Base-by-base conservation (phyloP, 768 basidiomycete genomes). In the Auriscalpium microsporum region DNA sequence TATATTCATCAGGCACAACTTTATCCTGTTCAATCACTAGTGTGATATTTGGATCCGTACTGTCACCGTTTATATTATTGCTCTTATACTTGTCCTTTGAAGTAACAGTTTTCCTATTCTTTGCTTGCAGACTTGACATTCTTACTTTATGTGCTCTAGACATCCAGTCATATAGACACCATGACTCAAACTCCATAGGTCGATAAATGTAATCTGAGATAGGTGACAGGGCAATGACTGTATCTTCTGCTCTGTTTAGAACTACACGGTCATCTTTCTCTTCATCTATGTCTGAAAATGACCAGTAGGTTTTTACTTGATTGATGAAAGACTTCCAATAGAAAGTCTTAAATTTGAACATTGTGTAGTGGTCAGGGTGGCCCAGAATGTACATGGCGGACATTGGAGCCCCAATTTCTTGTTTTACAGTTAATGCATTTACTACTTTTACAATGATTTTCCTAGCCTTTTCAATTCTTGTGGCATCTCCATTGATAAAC, bases 301-400 rank as follows among this genome's bases (percentile, higher is more conserved):
- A 28, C 60, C 67, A 70, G 1, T 50, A 36, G 10, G 50, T 46
- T 17, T 52, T 17, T 0, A 59, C 69, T 37, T 70, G 65, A 16
- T 38, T 10, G 0, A 74, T 64, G 66, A 57, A 75, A 9, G 48
- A 48, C 45, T 59, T 51, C 74, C 72, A 76, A 51, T 59, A 71
- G 33, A 73, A 67, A 6, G 61, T 38, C 2, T 63, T 56, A 61
- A 74, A 75, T 11, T 36, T 61, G 55, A 72, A 68, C 52, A 62
- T 68, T 0, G 71, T 73, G 52, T 75, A 74, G 23, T 72, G 71
- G 56, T 76, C 75, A 16, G 70, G 71, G 50, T 70, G 60, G 8
- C 62, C 65, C 10, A 73, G 53, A 1, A 74, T 49, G 49, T 74
- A 74, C 57, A 71, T 58, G 10, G 57, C 66, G 0, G 67, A 68